Percentiles rank a stretch among this genome's conserved stretches.
Evolutionary conservation across 2,329 filamentous ascomycete species (phyloP).

Genomic region (Alternaria gaisen): DNA sequence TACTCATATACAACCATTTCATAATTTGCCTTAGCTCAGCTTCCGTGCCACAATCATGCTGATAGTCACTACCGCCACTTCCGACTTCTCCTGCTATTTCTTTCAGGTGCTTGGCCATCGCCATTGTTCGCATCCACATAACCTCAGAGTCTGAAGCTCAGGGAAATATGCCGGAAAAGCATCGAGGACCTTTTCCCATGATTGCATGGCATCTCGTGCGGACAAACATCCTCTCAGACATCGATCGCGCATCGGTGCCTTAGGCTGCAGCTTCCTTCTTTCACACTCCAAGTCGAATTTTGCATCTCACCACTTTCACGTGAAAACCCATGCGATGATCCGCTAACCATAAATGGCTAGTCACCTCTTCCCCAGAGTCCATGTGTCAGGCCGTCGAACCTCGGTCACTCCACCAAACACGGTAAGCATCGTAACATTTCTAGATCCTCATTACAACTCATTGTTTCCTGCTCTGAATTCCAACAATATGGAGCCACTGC

Average conservation of each 20-base stretch:
- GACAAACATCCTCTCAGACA: background rate
- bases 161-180: background rate
- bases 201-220: background rate
- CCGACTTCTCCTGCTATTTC: background rate
- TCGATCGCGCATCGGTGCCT: background rate
- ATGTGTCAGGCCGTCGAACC: conserved; percentile 31
- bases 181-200: background rate
- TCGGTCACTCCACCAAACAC: conserved; percentile 35
- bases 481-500: conserved; percentile 34
- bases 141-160: background rate
- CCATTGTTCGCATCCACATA: background rate
- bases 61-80: background rate
- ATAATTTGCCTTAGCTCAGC: background rate
- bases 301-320: conserved; percentile 26
- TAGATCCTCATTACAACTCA: background rate
- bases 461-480: background rate
- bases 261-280: background rate
- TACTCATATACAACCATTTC: background rate
- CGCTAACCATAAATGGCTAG: conserved; percentile 24
- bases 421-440: conserved; percentile 12
- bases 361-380: conserved; percentile 32
- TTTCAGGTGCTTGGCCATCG: too few relatives aligned
- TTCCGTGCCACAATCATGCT: background rate
- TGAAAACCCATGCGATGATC: conserved; percentile 27
- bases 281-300: background rate